Evolutionary conservation across 345 rosid species (phyloP), one percentile per base, ranked within the genome.

Genomic region (Eucalyptus globulus): DNA sequence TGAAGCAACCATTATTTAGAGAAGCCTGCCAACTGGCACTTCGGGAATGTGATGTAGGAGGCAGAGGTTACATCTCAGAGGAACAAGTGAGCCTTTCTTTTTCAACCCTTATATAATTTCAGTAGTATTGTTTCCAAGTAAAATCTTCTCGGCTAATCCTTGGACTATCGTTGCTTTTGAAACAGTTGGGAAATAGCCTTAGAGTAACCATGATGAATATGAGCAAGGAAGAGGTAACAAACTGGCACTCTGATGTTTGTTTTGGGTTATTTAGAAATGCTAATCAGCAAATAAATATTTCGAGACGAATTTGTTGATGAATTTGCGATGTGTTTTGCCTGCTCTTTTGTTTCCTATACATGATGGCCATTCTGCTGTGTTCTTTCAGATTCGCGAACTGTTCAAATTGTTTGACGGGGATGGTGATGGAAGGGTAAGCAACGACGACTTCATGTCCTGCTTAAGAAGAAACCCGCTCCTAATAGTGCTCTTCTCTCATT

Each of bases 11-110:
- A 4, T 89, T 90, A 54, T 98, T 98, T 92, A 90, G 89, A 88
- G 95, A 93, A 91, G 93, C 95, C 83, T 95, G 99, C 89, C 98
- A 95, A 54, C 91, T 89, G 88, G 95, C 95, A n/a, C 96, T 95
- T 91, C 89, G 93, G 51, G 93, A 94, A 86, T 97, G 96, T 90
- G 93, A 94, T 85, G 72, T 67, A 10, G 91, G 90, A 89, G 93
- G 93, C 89, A 92, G 90, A 88, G 93, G 94, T 91, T 92, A 65
- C 89, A 92, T 95, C 87, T 92, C 93, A 19, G 91, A 94, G 89
- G 93, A 93, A 93, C 94, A 95, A 90, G 99, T 98, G 96, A 56
- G 86, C 58, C 53, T 51, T 87, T 87, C 53, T 37, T 50, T 26
- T 85, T 34, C 27, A n/a, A 21, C 17, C 34, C 40, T 49, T 49